Evolutionary conservation across 331 rosid species (phyloP).

Genomic region (Rhamnella rubrinervis): DNA sequence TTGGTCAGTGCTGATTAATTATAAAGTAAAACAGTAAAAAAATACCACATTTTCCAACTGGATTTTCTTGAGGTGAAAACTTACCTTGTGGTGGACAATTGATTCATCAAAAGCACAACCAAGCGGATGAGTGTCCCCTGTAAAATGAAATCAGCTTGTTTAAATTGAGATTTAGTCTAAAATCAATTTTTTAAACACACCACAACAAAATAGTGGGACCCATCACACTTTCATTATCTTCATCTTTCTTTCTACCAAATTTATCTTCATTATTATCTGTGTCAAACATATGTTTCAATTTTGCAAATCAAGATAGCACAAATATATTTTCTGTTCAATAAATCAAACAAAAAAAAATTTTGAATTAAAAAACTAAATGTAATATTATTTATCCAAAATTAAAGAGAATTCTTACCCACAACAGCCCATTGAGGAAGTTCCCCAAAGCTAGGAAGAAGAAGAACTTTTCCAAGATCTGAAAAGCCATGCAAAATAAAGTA

Average conservation of each 20-base stretch:
- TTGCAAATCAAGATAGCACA: neutral
- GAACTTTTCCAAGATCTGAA: slow-evolving; percentile 69
- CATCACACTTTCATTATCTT: too few species aligned
- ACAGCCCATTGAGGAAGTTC: slow-evolving; percentile 92
- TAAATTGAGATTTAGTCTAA: neutral
- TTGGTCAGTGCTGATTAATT: too few species aligned
- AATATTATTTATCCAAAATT: neutral
- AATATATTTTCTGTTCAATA: too few species aligned
- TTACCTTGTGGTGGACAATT: slow-evolving; percentile 74
- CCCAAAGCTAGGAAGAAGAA: slow-evolving; percentile 72
- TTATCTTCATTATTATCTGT: too few species aligned
- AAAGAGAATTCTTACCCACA: slow-evolving; percentile 54
- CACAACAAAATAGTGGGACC: too few species aligned
- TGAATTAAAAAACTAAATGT: neutral
- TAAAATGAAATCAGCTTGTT: neutral
- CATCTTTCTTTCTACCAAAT: too few species aligned
- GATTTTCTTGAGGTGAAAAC: too few species aligned
- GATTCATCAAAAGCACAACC: slow-evolving; percentile 85
- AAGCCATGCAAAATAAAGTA: neutral
- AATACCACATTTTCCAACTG: neutral
- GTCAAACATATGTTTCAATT: too few species aligned
- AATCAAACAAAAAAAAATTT: neutral
- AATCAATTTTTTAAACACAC: too few species aligned
- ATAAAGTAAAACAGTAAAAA: neutral
- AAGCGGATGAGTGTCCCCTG: slow-evolving; percentile 86